Evolutionary conservation across 257 asterid genomes (phyloP).

Genomic region (Hygrophila difformis): DNA sequence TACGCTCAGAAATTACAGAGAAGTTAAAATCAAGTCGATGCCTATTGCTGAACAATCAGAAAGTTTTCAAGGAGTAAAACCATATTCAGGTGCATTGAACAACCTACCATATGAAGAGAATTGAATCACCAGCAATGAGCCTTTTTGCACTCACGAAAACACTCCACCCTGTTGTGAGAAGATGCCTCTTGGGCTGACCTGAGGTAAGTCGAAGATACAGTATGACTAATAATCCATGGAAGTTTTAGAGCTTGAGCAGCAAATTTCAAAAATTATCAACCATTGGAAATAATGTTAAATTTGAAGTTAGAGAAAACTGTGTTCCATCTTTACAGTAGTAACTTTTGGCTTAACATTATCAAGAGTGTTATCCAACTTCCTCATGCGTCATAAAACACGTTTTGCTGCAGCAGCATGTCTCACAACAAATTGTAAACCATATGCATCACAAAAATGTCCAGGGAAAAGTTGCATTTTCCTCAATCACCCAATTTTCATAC

Average conservation of each 20-base stretch:
- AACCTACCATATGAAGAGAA: slow-evolving; percentile 69
- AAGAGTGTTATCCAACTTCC: neutral
- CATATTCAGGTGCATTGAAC: neutral
- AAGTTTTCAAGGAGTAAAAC: neutral
- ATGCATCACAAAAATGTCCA: too few relatives aligned
- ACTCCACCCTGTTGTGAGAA: slow-evolving; percentile 84
- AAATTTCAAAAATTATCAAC: slow-evolving; percentile 3
- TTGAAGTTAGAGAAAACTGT: neutral
- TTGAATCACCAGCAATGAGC: slow-evolving; percentile 81
- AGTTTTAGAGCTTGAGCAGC: slow-evolving; percentile 3
- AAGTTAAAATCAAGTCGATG: neutral
- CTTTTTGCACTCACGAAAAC: slow-evolving; percentile 74
- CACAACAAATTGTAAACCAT: neutral
- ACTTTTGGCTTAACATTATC: neutral
- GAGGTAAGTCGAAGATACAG: slow-evolving; percentile 12
- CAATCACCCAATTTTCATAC: neutral
- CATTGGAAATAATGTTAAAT: neutral
- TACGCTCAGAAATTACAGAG: neutral
- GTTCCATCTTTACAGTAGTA: neutral
- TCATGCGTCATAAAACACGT: neutral
- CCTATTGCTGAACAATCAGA: neutral
- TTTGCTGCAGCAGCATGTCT: neutral
- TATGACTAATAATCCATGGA: slow-evolving; percentile 1
- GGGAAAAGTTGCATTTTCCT: neutral
- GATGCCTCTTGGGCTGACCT: slow-evolving; percentile 92